phyloP scores from a whole-genome alignment of 352 stramenopile genomes.

The Phytophthora hybrid region DNA sequence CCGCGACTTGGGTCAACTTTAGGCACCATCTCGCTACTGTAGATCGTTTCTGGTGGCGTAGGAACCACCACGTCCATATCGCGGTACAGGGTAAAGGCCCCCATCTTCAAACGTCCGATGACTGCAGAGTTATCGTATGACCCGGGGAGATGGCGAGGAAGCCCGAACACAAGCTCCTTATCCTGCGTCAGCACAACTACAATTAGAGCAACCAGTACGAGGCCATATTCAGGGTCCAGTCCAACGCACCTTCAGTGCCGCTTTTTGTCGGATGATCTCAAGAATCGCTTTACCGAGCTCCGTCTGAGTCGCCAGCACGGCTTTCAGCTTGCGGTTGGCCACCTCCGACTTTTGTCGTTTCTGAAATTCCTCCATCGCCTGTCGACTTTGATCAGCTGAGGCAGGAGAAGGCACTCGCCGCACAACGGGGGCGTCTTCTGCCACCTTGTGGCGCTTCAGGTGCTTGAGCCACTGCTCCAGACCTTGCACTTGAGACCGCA shows the following conservation, averaged over 20 bases:
- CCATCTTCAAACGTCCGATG: conserved; percentile 10
- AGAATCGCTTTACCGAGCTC: conserved; percentile 17
- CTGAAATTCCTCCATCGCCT: conserved; percentile 14
- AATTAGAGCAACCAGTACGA: background rate
- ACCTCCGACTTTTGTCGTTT: conserved; percentile 1
- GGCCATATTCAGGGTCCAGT: background rate
- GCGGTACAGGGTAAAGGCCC: conserved; percentile 2
- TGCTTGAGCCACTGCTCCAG: conserved; percentile 11
- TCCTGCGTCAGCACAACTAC: conserved; percentile 3
- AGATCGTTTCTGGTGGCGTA: background rate
- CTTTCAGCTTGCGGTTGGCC: conserved; percentile 15
- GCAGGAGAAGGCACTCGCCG: background rate
- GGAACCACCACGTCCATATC: background rate
- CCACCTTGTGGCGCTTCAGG: background rate
- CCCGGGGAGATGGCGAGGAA: background rate
- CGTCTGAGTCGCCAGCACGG: background rate
- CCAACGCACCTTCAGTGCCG: background rate
- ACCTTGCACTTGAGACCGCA: conserved; percentile 10
- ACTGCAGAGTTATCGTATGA: conserved; percentile 2
- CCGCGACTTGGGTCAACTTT: conserved; percentile 14
- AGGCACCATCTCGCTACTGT: conserved; percentile 10
- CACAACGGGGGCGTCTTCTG: background rate
- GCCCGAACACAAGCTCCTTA: conserved; percentile 3
- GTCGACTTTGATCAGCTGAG: background rate
- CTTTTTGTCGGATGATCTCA: conserved; percentile 3